Evolutionary conservation across 345 rosid species (phyloP).

Genomic region (Hibiscus mutabilis): DNA sequence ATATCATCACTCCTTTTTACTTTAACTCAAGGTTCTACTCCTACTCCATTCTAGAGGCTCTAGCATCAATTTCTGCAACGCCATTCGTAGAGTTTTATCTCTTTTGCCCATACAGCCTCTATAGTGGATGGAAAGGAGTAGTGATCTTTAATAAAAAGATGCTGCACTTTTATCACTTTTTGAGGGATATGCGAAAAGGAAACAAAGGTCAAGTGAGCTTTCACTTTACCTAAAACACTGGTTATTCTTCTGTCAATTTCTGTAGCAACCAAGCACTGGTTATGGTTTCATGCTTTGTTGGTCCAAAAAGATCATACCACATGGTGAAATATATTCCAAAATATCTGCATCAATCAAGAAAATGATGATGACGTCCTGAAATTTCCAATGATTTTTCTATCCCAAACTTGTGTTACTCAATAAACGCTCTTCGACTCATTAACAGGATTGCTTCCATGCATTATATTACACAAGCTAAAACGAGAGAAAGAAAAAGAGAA

Average conservation of each 20-base stretch:
- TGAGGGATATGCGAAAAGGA: not conserved
- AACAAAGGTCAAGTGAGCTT: conserved; percentile 4
- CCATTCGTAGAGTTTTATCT: conserved; percentile 16
- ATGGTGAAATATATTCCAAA: no score
- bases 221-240: not conserved
- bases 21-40: not conserved
- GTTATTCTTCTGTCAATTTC: conserved; percentile 11
- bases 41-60: not conserved
- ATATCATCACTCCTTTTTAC: no score
- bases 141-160: conserved; percentile 1
- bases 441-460: no score
- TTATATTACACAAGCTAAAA: no score
- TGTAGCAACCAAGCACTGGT: conserved; percentile 2
- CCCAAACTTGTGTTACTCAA: no score
- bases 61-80: conserved; percentile 16
- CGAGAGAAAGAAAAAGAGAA: not conserved
- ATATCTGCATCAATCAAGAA: no score
- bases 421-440: no score
- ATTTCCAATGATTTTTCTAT: no score
- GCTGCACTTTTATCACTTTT: conserved; percentile 20
- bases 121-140: not conserved
- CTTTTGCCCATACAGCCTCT: conserved; percentile 9
- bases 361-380: no score
- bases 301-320: conserved; percentile 1
- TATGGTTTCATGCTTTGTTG: conserved; percentile 11